These are phyloP conservation scores for Sporisorium iseilematis-ciliati DNA, from an alignment of 1,284 basidiomycete species.

Conservation along the genomic window DNA sequence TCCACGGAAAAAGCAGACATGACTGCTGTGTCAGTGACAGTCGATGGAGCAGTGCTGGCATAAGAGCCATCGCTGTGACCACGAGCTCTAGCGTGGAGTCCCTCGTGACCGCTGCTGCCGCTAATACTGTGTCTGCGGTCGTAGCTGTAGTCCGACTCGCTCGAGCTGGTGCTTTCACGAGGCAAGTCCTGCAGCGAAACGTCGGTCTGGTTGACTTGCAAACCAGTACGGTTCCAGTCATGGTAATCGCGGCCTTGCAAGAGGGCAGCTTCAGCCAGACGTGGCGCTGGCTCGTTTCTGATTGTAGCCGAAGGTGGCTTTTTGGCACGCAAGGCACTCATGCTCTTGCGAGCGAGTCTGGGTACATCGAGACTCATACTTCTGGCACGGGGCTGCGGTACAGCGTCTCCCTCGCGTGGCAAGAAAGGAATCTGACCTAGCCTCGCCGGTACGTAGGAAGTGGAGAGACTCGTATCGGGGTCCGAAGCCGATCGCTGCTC, in stretches of 20 bases:
- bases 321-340: constrained; percentile 18
- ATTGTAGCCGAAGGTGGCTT: not conserved
- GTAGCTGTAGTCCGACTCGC: constrained; percentile 19
- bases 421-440: constrained; percentile 6
- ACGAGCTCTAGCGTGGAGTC: not conserved
- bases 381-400: not conserved
- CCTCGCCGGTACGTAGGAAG: constrained; percentile 9
- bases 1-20: constrained; percentile 12
- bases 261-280: not conserved
- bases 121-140: constrained; percentile 23
- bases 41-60: constrained; percentile 17
- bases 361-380: constrained; percentile 31
- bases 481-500: constrained; percentile 9
- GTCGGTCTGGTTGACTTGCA: not conserved
- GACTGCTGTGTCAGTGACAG: constrained; percentile 5
- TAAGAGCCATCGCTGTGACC: constrained; percentile 11
- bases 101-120: constrained; percentile 20
- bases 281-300: not conserved
- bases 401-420: not conserved
- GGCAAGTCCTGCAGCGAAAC: constrained; percentile 12
- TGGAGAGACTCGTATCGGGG: not conserved
- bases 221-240: constrained; percentile 1
- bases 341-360: constrained; percentile 16
- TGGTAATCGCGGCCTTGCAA: not conserved
- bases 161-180: constrained; percentile 25